Percentiles rank a stretch among this genome's conserved stretches.
phyloP scores from a whole-genome alignment of 176 grass and related monocot genomes.

The Carex littledalei region DNA sequence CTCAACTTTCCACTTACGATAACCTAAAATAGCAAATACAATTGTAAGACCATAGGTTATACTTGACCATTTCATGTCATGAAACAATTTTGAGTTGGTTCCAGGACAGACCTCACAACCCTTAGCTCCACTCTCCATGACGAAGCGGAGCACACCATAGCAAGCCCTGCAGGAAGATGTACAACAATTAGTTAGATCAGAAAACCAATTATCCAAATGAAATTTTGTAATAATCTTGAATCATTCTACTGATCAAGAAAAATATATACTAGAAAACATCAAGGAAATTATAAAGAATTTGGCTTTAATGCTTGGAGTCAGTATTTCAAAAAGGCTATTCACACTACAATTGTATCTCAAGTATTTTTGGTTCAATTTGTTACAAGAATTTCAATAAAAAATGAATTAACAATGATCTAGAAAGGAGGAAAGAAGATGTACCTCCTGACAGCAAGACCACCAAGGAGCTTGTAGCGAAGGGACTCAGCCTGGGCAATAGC shows the following conservation, averaged over 20 bases:
- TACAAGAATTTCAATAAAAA: background rate
- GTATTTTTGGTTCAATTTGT: background rate
- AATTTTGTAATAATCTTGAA: background rate
- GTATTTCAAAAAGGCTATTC: background rate
- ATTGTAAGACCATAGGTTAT: background rate
- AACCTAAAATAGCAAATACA: conserved; percentile 25
- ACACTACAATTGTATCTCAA: background rate
- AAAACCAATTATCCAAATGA: background rate
- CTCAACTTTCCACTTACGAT: conserved; percentile 89
- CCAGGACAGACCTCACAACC: conserved; percentile 53
- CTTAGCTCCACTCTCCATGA: conserved; percentile 95
- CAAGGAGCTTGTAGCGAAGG: conserved; percentile 72
- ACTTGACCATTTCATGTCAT: background rate
- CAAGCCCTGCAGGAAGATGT: conserved; percentile 44
- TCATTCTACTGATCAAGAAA: background rate
- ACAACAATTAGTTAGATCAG: background rate
- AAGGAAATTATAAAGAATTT: background rate
- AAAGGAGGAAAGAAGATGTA: conserved; percentile 11
- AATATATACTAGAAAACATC: background rate
- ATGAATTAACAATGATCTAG: background rate
- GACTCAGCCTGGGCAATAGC: conserved; percentile 78
- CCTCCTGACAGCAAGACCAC: conserved; percentile 79
- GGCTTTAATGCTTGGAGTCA: background rate
- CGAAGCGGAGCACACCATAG: conserved; percentile 93
- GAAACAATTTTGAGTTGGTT: background rate